Conservation (phyloP, 1,284 basidiomycete species). For the Sphagnurus paluster region DNA sequence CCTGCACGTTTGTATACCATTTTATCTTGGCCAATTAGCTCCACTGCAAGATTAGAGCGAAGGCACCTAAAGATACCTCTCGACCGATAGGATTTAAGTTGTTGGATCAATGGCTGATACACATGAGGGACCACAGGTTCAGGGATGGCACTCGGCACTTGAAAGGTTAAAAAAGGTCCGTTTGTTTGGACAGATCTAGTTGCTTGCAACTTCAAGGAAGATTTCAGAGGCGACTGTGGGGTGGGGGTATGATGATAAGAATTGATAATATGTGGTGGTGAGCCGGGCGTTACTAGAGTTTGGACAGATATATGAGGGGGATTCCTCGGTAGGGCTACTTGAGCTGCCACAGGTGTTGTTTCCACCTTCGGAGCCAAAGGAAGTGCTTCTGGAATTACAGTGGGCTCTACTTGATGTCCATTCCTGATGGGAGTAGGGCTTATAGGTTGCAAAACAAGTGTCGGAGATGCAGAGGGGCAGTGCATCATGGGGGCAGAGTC, state of each 20-base stretch:
- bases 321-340: not conserved
- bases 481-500: conserved; percentile 11
- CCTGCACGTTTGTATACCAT: conserved; percentile 43
- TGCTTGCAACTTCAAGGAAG: no score
- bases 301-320: not conserved
- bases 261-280: no score
- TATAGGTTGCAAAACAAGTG: conserved; percentile 1
- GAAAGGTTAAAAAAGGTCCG: no score
- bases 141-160: not conserved
- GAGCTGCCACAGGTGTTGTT: no score
- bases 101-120: conserved; percentile 27
- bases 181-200: not conserved
- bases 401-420: not conserved
- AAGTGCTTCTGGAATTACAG: no score
- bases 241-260: no score
- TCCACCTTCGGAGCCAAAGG: not conserved
- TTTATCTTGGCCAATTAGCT: conserved; percentile 34
- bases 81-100: conserved; percentile 27
- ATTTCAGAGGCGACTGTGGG: no score
- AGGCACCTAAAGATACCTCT: conserved; percentile 35
- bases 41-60: conserved; percentile 39
- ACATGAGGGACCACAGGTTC: conserved; percentile 13
- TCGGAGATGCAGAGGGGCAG: conserved; percentile 6
- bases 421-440: not conserved
- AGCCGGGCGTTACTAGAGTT: not conserved